Base-by-base conservation (phyloP, 352 stramenopile species). In the Hyaloperonospora brassicae region DNA sequence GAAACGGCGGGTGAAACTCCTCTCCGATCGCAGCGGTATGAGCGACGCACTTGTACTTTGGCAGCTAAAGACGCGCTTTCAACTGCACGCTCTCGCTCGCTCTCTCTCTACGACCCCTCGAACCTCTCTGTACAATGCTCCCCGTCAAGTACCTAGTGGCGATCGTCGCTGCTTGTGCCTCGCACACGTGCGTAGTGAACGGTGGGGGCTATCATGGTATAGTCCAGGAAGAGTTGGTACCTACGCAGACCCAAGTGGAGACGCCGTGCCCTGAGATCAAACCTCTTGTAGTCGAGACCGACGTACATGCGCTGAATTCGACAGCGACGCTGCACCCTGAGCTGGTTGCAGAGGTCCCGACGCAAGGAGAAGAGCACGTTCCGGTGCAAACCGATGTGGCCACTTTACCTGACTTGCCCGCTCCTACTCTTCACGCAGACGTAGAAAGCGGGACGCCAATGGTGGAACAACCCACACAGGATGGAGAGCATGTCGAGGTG, bases 131-230 rank as follows among this genome's bases (percentile, higher is more conserved):
- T 34, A 52, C 1, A 10, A 70, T 70, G 62, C 58, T 70, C 1
- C 59, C 53, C 14, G 47, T 67, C 35, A 70, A 70, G 62, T 70
- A 64, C n/a, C 43, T 70, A 12, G 59, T 59, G 36, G 47, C 59
- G 13, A 41, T 70, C 9, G 50, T 66, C 39, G 59, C 51, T 24
- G 13, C 64, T 41, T 67, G 54, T 17, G 58, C 51, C 41, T 57
- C 59, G 1, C 62, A 64, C 36, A 34, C 48, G 1, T 66, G 57
- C 30, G 43, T 59, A 17, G 62, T 54, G 36, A 68, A n/a, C 17
- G 62, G 54, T 6, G 53, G 50, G 9, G 53, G 62, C n/a, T 63
- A 60, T 21, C 52, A 10, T 10, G 38, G 53, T 39, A 48, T 48
- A 5, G 9, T 24, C 12, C 38, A 22, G 47, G 34, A 49, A 25